Evolutionary conservation across 1,139 yeast species (phyloP), one percentile per base, ranked within the genome.

Genomic region (Hansenula lynferdii): DNA sequence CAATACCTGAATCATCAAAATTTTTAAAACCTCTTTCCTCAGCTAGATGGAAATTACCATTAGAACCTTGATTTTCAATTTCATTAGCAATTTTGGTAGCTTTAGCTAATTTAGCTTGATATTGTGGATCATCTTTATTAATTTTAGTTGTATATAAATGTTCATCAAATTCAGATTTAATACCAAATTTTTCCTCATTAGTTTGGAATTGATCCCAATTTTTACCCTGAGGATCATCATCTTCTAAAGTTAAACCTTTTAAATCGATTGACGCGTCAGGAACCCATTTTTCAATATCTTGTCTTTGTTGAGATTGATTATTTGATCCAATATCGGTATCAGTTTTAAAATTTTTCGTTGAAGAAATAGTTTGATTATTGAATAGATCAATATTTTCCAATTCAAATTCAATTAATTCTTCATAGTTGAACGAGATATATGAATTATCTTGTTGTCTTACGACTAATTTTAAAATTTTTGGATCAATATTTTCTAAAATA

Each of bases 141-240:
- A 92, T 81, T 47, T 77, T 76, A 1, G 97, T 90, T 19, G 98
- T 94, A 62, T 92, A 92, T 49, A 84, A 69, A 57, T 82, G 81
- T 61, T 92, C 99, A 60, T 92, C 95, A 60, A 80, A 92, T 15
- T 87, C 76, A 0, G 96, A 80, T 46, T 77, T 83, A 37, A 92
- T 84, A 28, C 97, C 97, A 61, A 92, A 92, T 62, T 85, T 84
- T 47, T 78, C 75, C 60, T 86, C 83, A 61, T 94, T 92, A 15
- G 79, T 95, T 40, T 86, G 85, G 64, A 92, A 92, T 64, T 92
- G 99, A 62, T 92, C 97, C 97, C 97, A 92, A 7, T 57, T 50
- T n/a, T 45, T 38, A 4, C 51, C 44, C n/a, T n/a, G n/a, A n/a
- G n/a, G n/a, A 11, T 52, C 42, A 34, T 64, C 60, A 36, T 70